Conservation (phyloP, 306 rosid species). For the Purshia tridentata region DNA sequence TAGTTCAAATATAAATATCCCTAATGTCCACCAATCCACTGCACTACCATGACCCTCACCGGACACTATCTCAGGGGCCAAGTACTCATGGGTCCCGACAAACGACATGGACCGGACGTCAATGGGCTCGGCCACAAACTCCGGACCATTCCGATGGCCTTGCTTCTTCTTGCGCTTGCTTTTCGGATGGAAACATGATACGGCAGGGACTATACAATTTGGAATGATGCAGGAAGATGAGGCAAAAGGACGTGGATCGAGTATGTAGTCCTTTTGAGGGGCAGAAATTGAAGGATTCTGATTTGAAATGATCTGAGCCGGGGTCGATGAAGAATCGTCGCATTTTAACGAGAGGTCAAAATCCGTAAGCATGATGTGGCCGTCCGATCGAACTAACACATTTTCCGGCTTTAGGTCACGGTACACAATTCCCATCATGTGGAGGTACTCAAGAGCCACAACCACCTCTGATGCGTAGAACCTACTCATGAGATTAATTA, state of each 20-base stretch:
- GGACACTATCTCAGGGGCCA: slow-evolving; percentile 62
- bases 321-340: slow-evolving; percentile 37
- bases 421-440: slow-evolving; percentile 88
- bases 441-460: slow-evolving; percentile 80
- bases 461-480: slow-evolving; percentile 80
- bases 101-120: slow-evolving; percentile 73
- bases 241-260: slow-evolving; percentile 41
- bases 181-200: slow-evolving; percentile 59
- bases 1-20: slow-evolving; percentile 58
- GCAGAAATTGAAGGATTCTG: slow-evolving; percentile 23
- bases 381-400: slow-evolving; percentile 72
- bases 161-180: slow-evolving; percentile 46
- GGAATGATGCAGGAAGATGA: slow-evolving; percentile 69
- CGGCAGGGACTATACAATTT: slow-evolving; percentile 59
- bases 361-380: slow-evolving; percentile 83
- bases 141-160: slow-evolving; percentile 33
- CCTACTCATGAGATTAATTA: slow-evolving; percentile 37
- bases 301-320: slow-evolving; percentile 43
- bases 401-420: slow-evolving; percentile 86
- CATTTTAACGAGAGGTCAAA: slow-evolving; percentile 68
- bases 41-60: slow-evolving; percentile 80
- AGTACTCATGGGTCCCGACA: slow-evolving; percentile 74
- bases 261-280: slow-evolving; percentile 31
- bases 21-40: slow-evolving; percentile 84
- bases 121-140: slow-evolving; percentile 61